Conservation (phyloP, 2,329 filamentous ascomycete species). For the Clarireedia paspali region DNA sequence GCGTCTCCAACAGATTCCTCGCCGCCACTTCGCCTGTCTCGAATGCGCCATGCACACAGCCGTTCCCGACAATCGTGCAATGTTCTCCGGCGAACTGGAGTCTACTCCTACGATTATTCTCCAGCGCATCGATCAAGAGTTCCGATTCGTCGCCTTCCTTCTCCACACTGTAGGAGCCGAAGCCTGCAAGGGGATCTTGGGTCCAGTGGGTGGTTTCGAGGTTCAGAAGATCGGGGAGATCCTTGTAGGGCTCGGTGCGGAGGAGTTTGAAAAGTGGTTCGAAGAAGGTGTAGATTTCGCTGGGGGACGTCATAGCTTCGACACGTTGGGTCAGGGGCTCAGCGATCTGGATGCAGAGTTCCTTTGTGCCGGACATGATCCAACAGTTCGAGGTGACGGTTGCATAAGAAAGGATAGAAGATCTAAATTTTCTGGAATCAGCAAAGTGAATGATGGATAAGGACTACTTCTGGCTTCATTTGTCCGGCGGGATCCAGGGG, state of each 20-base stretch:
- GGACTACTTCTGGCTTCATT: background rate
- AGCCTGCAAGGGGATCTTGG: conserved; percentile 36
- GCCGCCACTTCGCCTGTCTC: conserved; percentile 36
- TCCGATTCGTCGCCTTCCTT: conserved; percentile 37
- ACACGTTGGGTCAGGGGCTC: conserved; percentile 38
- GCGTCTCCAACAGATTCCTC: conserved; percentile 31
- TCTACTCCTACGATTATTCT: conserved; percentile 30
- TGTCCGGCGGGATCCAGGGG: background rate
- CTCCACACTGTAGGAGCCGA: conserved; percentile 36
- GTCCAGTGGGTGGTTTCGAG: conserved; percentile 39
- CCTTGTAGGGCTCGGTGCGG: conserved; percentile 37
- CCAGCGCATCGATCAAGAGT: conserved; percentile 30
- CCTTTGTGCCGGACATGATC: conserved; percentile 36
- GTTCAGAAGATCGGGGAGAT: conserved; percentile 32
- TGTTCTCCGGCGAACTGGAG: conserved; percentile 37
- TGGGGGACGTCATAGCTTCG: conserved; percentile 34
- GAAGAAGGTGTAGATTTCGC: conserved; percentile 34
- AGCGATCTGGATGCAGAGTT: conserved; percentile 36
- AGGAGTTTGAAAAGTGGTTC: conserved; percentile 37
- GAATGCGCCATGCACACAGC: conserved; percentile 38
- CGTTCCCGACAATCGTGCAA: conserved; percentile 34
- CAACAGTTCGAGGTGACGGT: conserved; percentile 37
- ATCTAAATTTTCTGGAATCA: conserved; percentile 1
- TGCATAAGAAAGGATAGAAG: conserved; percentile 35
- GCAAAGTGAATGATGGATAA: background rate